Base-by-base conservation (phyloP, 345 rosid species). In the Corchorus capsularis region DNA sequence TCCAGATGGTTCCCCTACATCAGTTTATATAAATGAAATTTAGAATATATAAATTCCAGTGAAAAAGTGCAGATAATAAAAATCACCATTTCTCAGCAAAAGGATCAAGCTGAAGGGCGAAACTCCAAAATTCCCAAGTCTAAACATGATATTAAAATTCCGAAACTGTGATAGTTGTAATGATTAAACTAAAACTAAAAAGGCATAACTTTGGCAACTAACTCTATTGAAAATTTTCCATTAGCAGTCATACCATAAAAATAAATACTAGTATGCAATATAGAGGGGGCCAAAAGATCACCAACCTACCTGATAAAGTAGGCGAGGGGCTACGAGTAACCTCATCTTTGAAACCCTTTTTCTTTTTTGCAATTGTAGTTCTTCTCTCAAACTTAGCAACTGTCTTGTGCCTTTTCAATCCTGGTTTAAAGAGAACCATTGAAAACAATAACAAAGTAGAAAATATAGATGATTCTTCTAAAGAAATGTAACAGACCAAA, bases 401-500 rank as follows among this genome's bases (percentile, higher is more conserved):
- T 22, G 72, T 22, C 76, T 69, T 85, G 10, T 80, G 81, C 75
- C 86, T 87, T 78, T 85, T 69, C 63, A 83, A 61, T 57, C 88
- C 89, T 84, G 82, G 59, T 65, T 37, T 19, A 60, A 49, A 50
- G 15, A 11, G 2, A 46, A 62, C n/a, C 14, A 55, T 4, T 5
- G 7, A 6, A 50, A 3, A 16, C 39, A 27, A 27, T 22, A 15
- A 45, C 6, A 45, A 17, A 17, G 4, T 0, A 19, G 71, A 45
- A 27, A 19, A 17, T 45, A 66, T 2, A 10, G 37, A 43, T 2
- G 1, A 17, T 43, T 66, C 0, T n/a, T 16, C 2, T 41, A 39
- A 16, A 1, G 22, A 1, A 63, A 62, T 11, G n/a, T 4, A 35
- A 41, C 46, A 63, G 41, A 10, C 16, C 7, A 61, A 27, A 12